Conservation (phyloP, 441 rosid genomes). For the Jatropha podagrica region DNA sequence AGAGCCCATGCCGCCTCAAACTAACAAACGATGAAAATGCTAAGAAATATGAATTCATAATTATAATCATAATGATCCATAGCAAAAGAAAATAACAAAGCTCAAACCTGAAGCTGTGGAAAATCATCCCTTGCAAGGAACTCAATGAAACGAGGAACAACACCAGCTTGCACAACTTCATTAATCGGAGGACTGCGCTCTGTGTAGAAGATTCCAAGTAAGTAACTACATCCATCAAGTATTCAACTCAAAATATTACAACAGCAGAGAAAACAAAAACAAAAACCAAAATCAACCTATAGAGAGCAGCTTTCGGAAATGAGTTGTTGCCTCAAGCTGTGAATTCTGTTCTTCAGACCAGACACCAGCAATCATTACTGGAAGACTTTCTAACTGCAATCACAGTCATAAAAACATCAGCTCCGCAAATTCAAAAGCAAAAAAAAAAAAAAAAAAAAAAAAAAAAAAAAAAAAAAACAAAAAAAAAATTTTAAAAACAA, state of each 20-base stretch:
- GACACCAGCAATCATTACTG: constrained; percentile 64
- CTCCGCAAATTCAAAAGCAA: not conserved
- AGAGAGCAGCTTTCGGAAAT: constrained; percentile 73
- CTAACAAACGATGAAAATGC: constrained; percentile 28
- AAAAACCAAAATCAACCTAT: constrained; percentile 40
- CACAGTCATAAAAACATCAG: constrained; percentile 9
- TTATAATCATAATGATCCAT: not conserved
- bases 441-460: not conserved
- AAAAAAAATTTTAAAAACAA: not conserved
- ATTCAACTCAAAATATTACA: not conserved
- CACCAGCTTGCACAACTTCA: constrained; percentile 77
- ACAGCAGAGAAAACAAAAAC: not conserved
- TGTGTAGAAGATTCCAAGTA: constrained; percentile 18
- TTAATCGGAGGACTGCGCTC: constrained; percentile 85
- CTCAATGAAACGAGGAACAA: constrained; percentile 80
- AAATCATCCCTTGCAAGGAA: constrained; percentile 67
- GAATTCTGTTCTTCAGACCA: constrained; percentile 52
- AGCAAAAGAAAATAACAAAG: not conserved
- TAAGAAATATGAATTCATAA: not conserved
- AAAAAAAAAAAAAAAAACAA: not conserved
- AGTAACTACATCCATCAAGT: not conserved
- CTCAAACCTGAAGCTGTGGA: constrained; percentile 74
- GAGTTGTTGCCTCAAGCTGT: constrained; percentile 73
- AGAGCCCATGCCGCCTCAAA: constrained; percentile 88
- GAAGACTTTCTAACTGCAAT: constrained; percentile 66